phyloP scores from a whole-genome alignment of 1,139 yeast species.

The Petasospora fabianii region DNA sequence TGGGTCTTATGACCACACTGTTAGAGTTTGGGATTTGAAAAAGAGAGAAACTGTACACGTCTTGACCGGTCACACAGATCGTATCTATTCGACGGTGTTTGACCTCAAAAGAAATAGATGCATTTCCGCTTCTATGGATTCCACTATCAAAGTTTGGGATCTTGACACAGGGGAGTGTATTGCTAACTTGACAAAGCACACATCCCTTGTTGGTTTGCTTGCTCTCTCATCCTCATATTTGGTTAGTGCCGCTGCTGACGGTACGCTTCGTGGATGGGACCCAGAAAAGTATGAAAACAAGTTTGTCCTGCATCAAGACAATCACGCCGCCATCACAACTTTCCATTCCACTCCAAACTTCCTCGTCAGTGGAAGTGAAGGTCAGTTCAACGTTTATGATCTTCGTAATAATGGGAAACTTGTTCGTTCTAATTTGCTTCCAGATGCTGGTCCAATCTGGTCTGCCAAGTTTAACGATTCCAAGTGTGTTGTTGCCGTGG shows the following conservation, averaged over 20 bases:
- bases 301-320: constrained; percentile 77
- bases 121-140: constrained; percentile 90
- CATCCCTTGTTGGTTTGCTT: constrained; percentile 82
- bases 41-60: constrained; percentile 71
- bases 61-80: constrained; percentile 78
- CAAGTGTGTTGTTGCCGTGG: constrained; percentile 90
- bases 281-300: constrained; percentile 69
- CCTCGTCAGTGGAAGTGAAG: constrained; percentile 85
- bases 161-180: constrained; percentile 63
- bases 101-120: constrained; percentile 76
- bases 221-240: constrained; percentile 73
- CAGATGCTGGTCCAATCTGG: constrained; percentile 88
- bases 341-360: constrained; percentile 85
- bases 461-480: constrained; percentile 85
- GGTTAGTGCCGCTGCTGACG: constrained; percentile 97
- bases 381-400: constrained; percentile 82
- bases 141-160: constrained; percentile 88
- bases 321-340: constrained; percentile 86
- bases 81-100: constrained; percentile 82
- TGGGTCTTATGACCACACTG: constrained; percentile 88
- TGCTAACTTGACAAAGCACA: constrained; percentile 75
- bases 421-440: constrained; percentile 64
- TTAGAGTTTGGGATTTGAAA: constrained; percentile 87
- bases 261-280: constrained; percentile 89
- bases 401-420: constrained; percentile 65